Base-by-base conservation (phyloP, 164 flowering plant species). In the Vitis rupestris region DNA sequence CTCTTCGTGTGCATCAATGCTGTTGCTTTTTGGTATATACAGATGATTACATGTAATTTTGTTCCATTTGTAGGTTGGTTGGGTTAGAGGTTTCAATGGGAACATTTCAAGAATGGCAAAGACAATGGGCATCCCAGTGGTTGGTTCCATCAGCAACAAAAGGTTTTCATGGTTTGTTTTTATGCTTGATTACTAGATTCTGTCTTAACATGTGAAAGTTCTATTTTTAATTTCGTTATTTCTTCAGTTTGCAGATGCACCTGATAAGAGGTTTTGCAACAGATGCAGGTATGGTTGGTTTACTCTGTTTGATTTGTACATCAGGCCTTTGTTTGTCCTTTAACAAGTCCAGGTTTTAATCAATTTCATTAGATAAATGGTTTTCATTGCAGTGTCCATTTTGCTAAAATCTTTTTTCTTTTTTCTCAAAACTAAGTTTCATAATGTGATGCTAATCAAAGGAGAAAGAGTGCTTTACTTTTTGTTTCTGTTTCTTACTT, bases 261-360 rank as follows among this genome's bases (percentile, higher is more conserved):
- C n/a, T 31, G 13, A 68, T 63, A 64, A 80, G 90, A 80, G 81
- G 81, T 44, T 89, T 80, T 78, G 69, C 93, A 27, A 66, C 86
- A 14, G 81, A 68, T 80, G 76, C 90, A 77, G 95, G 95, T 90
- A 67, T 62, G 12, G 15, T 59, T 4, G 3, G 10, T 30, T 54
- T 47, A 31, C 10, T 61, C n/a, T 47, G n/a, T 63, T 4, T 37
- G 0, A 3, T 61, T 67, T 0, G 2, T 27, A 60, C 9, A 4
- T 19, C 5, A 2, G 19, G 11, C 15, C 15, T 17, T 73, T 53
- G 37, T 11, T 51, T 16, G 44, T 37, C 44, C 44, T 37, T 37
- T 4, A 37, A 37, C 44, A 37, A 6, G 7, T 37, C 44, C 7
- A 6, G 44, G 4, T 37, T 37, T 37, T 37, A 37, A 37, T 37